Conservation (phyloP, 2,329 filamentous ascomycete species). For the Aspergillus jensenii region DNA sequence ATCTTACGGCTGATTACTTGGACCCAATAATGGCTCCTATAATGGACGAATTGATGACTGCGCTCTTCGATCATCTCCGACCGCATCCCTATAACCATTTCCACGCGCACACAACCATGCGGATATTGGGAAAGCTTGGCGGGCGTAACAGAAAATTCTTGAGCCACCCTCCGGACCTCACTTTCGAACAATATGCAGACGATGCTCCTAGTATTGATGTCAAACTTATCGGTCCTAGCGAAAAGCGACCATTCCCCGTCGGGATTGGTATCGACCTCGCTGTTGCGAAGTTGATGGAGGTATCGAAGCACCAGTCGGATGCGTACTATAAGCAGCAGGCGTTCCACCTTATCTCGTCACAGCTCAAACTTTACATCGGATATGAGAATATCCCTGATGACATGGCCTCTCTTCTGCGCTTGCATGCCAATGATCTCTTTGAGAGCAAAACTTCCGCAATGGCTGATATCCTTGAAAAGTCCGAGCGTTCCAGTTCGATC, state of each 20-base stretch:
- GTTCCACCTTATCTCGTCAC: constrained; percentile 79
- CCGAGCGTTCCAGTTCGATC: constrained; percentile 78
- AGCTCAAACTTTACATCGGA: constrained; percentile 87
- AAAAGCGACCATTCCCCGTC: constrained; percentile 82
- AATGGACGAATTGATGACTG: constrained; percentile 98
- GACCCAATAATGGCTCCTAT: constrained; percentile 99
- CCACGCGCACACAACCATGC: constrained; percentile 95
- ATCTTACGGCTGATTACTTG: constrained; percentile 94
- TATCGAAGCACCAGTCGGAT: constrained; percentile 61
- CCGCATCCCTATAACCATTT: constrained; percentile 96
- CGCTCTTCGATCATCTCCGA: constrained; percentile 90
- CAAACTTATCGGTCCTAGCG: constrained; percentile 82
- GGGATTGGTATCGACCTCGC: constrained; percentile 85
- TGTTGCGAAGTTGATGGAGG: constrained; percentile 81
- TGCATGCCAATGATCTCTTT: constrained; percentile 84
- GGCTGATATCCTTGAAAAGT: constrained; percentile 66
- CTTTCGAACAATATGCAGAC: constrained; percentile 82
- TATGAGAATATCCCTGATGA: constrained; percentile 87
- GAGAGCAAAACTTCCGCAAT: constrained; percentile 71
- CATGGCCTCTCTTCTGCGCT: constrained; percentile 75
- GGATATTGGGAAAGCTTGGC: constrained; percentile 93
- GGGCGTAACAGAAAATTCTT: constrained; percentile 95
- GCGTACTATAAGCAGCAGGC: constrained; percentile 91
- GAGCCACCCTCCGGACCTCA: constrained; percentile 80
- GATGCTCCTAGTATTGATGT: constrained; percentile 86